These are phyloP conservation scores for Orbilia ellipsospora DNA, from an alignment of 2,329 filamentous ascomycete species.

Conservation along the genomic window DNA sequence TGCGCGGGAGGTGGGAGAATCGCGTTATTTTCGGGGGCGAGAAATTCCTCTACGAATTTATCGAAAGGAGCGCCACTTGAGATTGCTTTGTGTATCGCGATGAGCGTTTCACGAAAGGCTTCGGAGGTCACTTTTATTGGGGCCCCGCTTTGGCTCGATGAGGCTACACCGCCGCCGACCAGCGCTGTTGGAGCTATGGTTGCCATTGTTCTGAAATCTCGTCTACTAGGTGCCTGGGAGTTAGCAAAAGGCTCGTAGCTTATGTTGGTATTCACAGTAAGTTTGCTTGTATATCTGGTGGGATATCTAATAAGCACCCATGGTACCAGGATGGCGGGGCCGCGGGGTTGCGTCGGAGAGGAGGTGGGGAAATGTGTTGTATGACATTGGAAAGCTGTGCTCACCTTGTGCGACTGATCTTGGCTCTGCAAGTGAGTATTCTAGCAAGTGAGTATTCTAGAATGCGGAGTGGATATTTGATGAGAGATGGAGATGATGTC, in stretches of 20 bases:
- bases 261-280: too few relatives aligned
- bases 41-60: slow-evolving; percentile 54
- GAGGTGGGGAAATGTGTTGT: slow-evolving; percentile 43
- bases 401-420: not conserved
- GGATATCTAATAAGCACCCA: too few relatives aligned
- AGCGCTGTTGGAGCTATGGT: slow-evolving; percentile 31
- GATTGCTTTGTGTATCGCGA: slow-evolving; percentile 40
- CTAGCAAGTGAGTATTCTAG: too few relatives aligned
- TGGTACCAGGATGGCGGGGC: slow-evolving; percentile 12
- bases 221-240: not conserved
- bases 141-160: slow-evolving; percentile 30
- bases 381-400: slow-evolving; percentile 15
- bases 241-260: too few relatives aligned
- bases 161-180: slow-evolving; percentile 53
- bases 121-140: slow-evolving; percentile 53
- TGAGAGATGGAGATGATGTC: not conserved
- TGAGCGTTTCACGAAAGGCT: slow-evolving; percentile 53
- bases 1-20: slow-evolving; percentile 60
- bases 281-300: not conserved
- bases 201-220: slow-evolving; percentile 26
- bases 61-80: slow-evolving; percentile 34
- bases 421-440: not conserved
- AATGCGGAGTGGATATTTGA: too few relatives aligned
- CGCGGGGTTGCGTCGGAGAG: not conserved
- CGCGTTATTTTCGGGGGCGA: slow-evolving; percentile 48